Percentiles rank a stretch among this genome's conserved stretches.
These are phyloP conservation scores for Arxiozyma slooffiae DNA, from an alignment of 1,139 yeast species.

Conservation along the genomic window DNA sequence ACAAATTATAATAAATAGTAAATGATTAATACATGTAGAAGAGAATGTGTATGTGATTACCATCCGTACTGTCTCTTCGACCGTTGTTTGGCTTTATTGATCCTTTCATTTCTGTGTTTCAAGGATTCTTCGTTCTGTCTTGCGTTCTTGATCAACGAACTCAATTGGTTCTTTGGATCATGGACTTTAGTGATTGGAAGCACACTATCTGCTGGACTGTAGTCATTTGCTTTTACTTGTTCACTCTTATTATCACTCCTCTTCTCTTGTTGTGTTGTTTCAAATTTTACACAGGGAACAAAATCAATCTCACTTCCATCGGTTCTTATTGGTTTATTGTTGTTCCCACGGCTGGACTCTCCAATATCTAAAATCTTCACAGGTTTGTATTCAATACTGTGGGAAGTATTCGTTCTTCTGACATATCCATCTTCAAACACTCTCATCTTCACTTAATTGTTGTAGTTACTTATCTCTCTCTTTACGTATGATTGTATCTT, in stretches of 20 bases:
- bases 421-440: slow-evolving; percentile 12
- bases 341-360: background rate
- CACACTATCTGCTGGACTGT: background rate
- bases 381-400: background rate
- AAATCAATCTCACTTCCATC: too few relatives aligned
- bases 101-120: slow-evolving; percentile 22
- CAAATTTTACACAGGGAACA: background rate
- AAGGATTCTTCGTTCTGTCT: slow-evolving; percentile 25
- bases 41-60: slow-evolving; percentile 9
- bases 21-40: background rate
- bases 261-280: background rate
- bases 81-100: slow-evolving; percentile 19
- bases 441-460: background rate
- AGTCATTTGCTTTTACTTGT: background rate
- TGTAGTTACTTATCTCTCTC: too few relatives aligned
- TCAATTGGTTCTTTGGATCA: slow-evolving; percentile 28
- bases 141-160: slow-evolving; percentile 30
- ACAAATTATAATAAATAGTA: background rate
- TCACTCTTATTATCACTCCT: background rate
- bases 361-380: background rate
- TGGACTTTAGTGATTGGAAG: slow-evolving; percentile 18
- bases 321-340: background rate
- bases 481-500: too few relatives aligned
- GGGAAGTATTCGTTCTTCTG: slow-evolving; percentile 1
- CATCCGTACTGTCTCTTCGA: slow-evolving; percentile 27